Conservation (phyloP, 352 stramenopile genomes). For the Peronosclerospora sorghi region DNA sequence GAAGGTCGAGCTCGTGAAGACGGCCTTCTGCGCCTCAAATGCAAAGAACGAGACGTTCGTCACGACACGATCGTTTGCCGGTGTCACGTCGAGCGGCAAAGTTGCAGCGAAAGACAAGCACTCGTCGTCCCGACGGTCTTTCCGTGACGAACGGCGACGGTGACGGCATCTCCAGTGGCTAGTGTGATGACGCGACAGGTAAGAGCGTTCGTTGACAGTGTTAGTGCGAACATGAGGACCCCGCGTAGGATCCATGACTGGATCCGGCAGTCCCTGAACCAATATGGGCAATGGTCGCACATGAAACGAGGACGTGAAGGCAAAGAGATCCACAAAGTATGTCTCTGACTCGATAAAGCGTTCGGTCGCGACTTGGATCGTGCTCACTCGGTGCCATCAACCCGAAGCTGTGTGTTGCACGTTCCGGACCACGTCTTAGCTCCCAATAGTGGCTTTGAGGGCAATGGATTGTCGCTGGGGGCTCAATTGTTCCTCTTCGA, state of each 20-base stretch:
- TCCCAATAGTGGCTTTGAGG: slow-evolving; percentile 15
- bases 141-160: not conserved
- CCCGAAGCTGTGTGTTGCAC: slow-evolving; percentile 3
- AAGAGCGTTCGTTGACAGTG: not conserved
- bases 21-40: slow-evolving; percentile 21
- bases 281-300: slow-evolving; percentile 47
- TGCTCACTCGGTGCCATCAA: slow-evolving; percentile 1
- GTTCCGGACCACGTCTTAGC: slow-evolving; percentile 13
- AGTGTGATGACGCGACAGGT: not conserved
- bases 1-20: slow-evolving; percentile 18
- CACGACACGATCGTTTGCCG: too few relatives aligned
- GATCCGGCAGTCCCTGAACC: slow-evolving; percentile 36
- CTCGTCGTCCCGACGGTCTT: not conserved
- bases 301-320: slow-evolving; percentile 20
- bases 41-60: slow-evolving; percentile 4
- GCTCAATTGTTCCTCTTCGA: slow-evolving; percentile 51
- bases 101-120: too few relatives aligned
- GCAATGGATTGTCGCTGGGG: slow-evolving; percentile 23
- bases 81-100: too few relatives aligned
- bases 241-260: slow-evolving; percentile 12
- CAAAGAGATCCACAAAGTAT: slow-evolving; percentile 32
- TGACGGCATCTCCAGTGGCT: not conserved
- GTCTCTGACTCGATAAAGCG: slow-evolving; percentile 46
- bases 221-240: not conserved
- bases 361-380: slow-evolving; percentile 26